A percentile compares a stretch with the other conserved stretches of the same genome.
phyloP scores from a whole-genome alignment of 495 filamentous ascomycete species.

The Glutinoglossum americanum region DNA sequence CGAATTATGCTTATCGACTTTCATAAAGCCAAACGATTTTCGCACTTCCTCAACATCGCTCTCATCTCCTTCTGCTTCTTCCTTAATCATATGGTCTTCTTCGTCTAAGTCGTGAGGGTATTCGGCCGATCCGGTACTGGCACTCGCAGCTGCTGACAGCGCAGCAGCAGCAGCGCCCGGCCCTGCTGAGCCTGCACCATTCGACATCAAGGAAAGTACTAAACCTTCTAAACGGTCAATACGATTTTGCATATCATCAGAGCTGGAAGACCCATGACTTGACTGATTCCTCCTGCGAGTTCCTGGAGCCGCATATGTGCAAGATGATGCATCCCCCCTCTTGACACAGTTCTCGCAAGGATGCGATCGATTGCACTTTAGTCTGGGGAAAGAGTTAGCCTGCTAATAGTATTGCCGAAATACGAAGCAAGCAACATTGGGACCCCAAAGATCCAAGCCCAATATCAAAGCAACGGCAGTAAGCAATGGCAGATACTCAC shows the following conservation, averaged over 20 bases:
- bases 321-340: conserved; percentile 61
- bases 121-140: conserved; percentile 24
- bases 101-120: conserved; percentile 28
- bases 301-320: conserved; percentile 68
- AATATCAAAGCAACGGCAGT: conserved; percentile 9
- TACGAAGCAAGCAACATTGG: not conserved
- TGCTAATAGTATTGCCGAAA: not conserved
- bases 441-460: conserved; percentile 1
- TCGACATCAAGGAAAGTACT: conserved; percentile 90
- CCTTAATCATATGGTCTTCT: conserved; percentile 27
- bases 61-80: conserved; percentile 35
- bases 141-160: conserved; percentile 37
- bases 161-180: conserved; percentile 40
- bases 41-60: conserved; percentile 79
- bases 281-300: conserved; percentile 56
- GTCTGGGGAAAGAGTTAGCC: conserved; percentile 22
- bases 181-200: conserved; percentile 38
- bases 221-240: conserved; percentile 93
- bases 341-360: conserved; percentile 95
- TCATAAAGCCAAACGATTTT: conserved; percentile 71
- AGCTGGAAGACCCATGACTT: conserved; percentile 33
- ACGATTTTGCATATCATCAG: conserved; percentile 97
- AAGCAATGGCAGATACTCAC: conserved; percentile 32
- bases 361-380: conserved; percentile 84
- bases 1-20: conserved; percentile 58